Conservation (phyloP, 140 eudicot species). For the Stevia rebaudiana region DNA sequence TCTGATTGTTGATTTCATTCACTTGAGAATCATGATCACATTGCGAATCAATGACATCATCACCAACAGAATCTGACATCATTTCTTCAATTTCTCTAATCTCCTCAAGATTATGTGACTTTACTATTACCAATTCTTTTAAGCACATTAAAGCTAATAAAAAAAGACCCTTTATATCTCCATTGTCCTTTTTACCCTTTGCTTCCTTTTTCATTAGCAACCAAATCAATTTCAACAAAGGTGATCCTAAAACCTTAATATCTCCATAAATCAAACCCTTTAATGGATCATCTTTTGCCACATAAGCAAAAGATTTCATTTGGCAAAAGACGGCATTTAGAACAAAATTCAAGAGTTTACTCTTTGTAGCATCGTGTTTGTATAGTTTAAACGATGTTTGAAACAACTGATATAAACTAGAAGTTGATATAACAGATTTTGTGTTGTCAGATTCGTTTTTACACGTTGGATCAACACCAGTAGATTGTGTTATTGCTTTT, state of each 20-base stretch:
- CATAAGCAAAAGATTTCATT: constrained; percentile 36
- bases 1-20: constrained; percentile 33
- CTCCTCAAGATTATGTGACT: constrained; percentile 36
- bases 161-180: constrained; percentile 49
- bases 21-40: constrained; percentile 28
- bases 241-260: constrained; percentile 57
- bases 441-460: constrained; percentile 29
- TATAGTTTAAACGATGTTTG: constrained; percentile 35
- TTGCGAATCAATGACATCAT: constrained; percentile 14
- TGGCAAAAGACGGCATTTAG: constrained; percentile 40
- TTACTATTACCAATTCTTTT: constrained; percentile 40
- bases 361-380: constrained; percentile 30
- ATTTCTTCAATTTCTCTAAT: constrained; percentile 43
- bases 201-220: constrained; percentile 46
- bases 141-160: constrained; percentile 52
- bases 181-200: constrained; percentile 46
- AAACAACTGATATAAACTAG: constrained; percentile 46
- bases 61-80: constrained; percentile 36
- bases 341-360: constrained; percentile 33
- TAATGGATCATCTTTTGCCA: constrained; percentile 50
- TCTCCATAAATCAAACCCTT: constrained; percentile 64
- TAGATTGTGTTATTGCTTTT: constrained; percentile 39
- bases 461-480: constrained; percentile 35
- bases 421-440: constrained; percentile 54
- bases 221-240: constrained; percentile 46